Evolutionary conservation across 495 filamentous ascomycete species (phyloP).

Genomic region (Diplogelasinospora grovesii): DNA sequence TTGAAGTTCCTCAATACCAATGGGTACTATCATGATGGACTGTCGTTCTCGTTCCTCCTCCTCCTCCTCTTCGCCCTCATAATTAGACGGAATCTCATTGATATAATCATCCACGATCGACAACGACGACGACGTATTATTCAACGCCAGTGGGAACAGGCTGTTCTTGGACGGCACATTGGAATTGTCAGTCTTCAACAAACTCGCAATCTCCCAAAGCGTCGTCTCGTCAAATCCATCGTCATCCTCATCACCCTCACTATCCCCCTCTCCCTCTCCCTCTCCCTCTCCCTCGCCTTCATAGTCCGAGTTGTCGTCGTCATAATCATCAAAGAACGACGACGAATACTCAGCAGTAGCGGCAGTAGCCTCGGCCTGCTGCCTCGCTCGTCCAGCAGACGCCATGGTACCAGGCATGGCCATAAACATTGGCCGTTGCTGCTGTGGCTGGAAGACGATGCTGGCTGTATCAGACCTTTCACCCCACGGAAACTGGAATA

Average conservation of each 20-base stretch:
- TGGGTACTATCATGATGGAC: too few species aligned
- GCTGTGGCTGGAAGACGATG: too few species aligned
- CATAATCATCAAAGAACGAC: slow-evolving; percentile 47
- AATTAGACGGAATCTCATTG: slow-evolving; percentile 25
- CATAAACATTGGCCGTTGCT: slow-evolving; percentile 26
- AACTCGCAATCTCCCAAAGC: slow-evolving; percentile 51
- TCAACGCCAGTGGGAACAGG: slow-evolving; percentile 35
- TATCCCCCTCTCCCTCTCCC: slow-evolving; percentile 27
- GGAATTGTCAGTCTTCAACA: slow-evolving; percentile 42
- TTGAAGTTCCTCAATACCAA: too few species aligned
- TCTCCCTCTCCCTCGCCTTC: slow-evolving; percentile 27
- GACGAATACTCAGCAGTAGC: slow-evolving; percentile 33
- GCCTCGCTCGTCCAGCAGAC: slow-evolving; percentile 28
- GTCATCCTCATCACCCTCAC: slow-evolving; percentile 36
- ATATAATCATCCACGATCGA: slow-evolving; percentile 21
- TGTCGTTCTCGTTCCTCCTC: too few species aligned
- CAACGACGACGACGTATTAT: slow-evolving; percentile 9
- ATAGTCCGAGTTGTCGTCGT: too few species aligned
- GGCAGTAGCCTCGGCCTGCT: slow-evolving; percentile 29
- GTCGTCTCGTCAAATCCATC: slow-evolving; percentile 50
- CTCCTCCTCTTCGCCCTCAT: slow-evolving; percentile 19
- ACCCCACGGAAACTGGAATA: slow-evolving; percentile 54
- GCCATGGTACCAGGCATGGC: slow-evolving; percentile 47
- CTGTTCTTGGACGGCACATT: slow-evolving; percentile 40
- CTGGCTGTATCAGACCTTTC: slow-evolving; percentile 46